Base-by-base conservation (phyloP, 345 rosid genomes). In the Balakata baccata region DNA sequence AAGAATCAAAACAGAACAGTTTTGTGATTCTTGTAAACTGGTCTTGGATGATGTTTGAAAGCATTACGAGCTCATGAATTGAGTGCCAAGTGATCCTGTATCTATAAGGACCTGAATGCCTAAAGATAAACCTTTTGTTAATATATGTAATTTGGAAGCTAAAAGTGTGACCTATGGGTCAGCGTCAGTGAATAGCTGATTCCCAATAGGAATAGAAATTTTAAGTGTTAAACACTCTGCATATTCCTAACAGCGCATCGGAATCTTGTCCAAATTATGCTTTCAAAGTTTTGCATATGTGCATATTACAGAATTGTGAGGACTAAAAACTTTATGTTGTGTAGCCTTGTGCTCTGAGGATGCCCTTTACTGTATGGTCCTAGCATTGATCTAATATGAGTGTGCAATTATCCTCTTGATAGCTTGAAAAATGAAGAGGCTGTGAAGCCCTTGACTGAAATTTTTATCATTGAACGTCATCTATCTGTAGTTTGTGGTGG, bases 21-120 rank as follows among this genome's bases (percentile, higher is more conserved):
- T 64, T 41, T 38, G 39, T 64, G 14, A 64, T 64, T 64, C 10
- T 64, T 64, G 12, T 38, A 8, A 64, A n/a, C 20, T 64, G 65
- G 17, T 61, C 39, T 16, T 61, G 3, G 9, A 7, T 39, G 67
- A 64, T 39, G 8, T 16, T 39, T 64, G 25, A 39, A 64, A 64
- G 49, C 45, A 14, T 41, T 41, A 43, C 22, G 17, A 17, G 67
- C 25, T 41, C 20, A 64, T 59, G 14, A 17, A 25, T 25, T 23
- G n/a, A 12, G 56, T 59, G 7, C 64, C 5, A 23, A 25, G 37
- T 59, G 37, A 34, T 59, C 22, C 45, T 16, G 39, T 43, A 7
- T 43, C 50, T 39, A 17, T 39, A 10, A 43, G 67, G 20, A 38
- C 25, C 17, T 64, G 29, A 39, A 7, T 11, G 17, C 47, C 20